These are phyloP conservation scores for Picea engelmannii DNA, from an alignment of 83 land plant species.

Conservation along the genomic window DNA sequence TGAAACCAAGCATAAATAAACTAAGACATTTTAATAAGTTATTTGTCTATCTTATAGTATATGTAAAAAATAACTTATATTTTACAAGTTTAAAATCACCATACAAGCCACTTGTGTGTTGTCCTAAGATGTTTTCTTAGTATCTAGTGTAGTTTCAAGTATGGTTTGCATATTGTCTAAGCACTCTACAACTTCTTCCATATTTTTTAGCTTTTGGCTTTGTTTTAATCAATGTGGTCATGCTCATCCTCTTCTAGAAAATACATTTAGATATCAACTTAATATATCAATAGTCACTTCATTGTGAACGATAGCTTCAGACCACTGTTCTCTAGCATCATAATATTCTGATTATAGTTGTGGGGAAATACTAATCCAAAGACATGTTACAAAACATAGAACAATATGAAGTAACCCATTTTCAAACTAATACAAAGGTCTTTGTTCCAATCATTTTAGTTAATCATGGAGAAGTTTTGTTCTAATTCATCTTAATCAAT, in stretches of 20 bases:
- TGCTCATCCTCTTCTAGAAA: neutral
- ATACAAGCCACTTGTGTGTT: neutral
- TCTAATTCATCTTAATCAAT: neutral
- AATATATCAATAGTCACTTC: neutral
- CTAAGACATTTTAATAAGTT: neutral
- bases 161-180: neutral
- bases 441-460: too few relatives aligned
- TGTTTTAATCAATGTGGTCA: neutral
- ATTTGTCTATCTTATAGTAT: neutral
- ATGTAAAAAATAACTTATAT: neutral
- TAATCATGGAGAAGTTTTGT: too few relatives aligned
- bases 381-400: neutral
- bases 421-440: neutral
- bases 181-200: constrained; percentile 1
- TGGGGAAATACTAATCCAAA: neutral
- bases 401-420: neutral
- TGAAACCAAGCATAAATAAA: neutral
- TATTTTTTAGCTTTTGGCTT: neutral
- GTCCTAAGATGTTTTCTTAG: neutral
- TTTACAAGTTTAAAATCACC: neutral
- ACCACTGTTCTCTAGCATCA: neutral
- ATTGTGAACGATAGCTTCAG: neutral
- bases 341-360: neutral
- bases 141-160: neutral
- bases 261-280: neutral